Percentiles rank a stretch among this genome's conserved stretches.
Conservation (phyloP, 441 rosid genomes). For the Lepidium campestre region DNA sequence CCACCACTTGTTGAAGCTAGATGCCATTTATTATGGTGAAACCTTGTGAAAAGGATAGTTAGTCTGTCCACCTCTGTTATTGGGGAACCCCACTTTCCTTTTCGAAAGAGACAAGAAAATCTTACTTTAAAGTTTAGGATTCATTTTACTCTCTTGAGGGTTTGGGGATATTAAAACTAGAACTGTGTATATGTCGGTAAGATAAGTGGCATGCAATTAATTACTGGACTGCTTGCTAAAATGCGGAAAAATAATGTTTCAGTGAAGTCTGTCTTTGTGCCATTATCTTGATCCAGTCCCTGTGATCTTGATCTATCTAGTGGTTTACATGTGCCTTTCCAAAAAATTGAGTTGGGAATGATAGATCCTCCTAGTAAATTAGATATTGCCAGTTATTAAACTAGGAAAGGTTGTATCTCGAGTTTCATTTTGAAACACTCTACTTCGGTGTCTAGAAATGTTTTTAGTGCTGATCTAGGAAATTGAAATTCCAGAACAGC, state of each 20-base stretch:
- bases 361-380: background rate
- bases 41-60: slow-evolving; percentile 10
- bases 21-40: slow-evolving; percentile 10
- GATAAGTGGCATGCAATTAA: background rate
- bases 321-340: background rate
- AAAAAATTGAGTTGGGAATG: background rate
- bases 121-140: background rate
- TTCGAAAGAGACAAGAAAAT: slow-evolving; percentile 2
- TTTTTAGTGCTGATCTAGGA: background rate
- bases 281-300: background rate
- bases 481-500: background rate
- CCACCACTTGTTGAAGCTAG: slow-evolving; percentile 22
- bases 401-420: background rate
- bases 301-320: background rate
- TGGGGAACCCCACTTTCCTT: slow-evolving; percentile 19
- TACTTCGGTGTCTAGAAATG: background rate
- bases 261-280: background rate
- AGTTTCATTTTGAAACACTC: background rate
- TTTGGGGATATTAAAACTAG: slow-evolving; percentile 8
- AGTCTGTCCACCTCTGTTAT: slow-evolving; percentile 14
- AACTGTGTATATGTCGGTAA: background rate
- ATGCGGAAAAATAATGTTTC: background rate
- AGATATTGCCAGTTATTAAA: background rate
- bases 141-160: slow-evolving; percentile 1
- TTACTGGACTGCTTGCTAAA: background rate